These are phyloP conservation scores for Vitis hybrid DNA, from an alignment of 177 flowering plant genomes.

Conservation along the genomic window DNA sequence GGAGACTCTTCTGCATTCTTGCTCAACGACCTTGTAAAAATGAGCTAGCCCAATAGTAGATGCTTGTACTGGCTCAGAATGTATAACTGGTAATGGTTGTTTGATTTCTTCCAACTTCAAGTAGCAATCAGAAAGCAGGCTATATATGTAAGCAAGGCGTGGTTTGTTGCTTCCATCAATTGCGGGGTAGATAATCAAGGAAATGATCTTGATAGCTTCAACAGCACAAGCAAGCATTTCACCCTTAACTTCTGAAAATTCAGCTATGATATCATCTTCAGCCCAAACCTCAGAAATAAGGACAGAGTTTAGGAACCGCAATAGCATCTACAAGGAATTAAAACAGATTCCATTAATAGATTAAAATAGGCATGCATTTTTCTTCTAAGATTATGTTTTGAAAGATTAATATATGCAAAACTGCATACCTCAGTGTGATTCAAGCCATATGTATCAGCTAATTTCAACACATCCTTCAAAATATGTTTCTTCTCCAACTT, in stretches of 20 bases:
- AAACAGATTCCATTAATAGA: background rate
- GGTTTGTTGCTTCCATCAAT: constrained; percentile 80
- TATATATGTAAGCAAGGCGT: constrained; percentile 70
- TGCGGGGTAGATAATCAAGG: constrained; percentile 62
- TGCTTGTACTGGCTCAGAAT: constrained; percentile 18
- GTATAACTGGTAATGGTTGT: constrained; percentile 17
- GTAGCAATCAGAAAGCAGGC: constrained; percentile 76
- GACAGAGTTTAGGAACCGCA: constrained; percentile 50
- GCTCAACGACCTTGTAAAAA: constrained; percentile 59
- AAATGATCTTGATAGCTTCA: constrained; percentile 47
- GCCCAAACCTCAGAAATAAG: constrained; percentile 86
- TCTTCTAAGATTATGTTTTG: background rate
- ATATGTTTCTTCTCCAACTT: constrained; percentile 71
- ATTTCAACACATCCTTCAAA: constrained; percentile 56
- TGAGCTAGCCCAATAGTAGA: constrained; percentile 34
- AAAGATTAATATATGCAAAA: constrained; percentile 10
- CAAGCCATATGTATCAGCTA: constrained; percentile 71
- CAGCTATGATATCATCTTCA: constrained; percentile 70
- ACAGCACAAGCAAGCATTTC: constrained; percentile 54
- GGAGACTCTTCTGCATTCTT: constrained; percentile 76
- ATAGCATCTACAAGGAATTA: constrained; percentile 58
- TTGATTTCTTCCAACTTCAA: constrained; percentile 38
- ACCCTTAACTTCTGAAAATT: constrained; percentile 47
- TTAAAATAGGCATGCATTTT: background rate
- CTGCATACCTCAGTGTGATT: constrained; percentile 59